Evolutionary conservation across 2,329 filamentous ascomycete genomes (phyloP).

Genomic region (Lecanicillium sp.): DNA sequence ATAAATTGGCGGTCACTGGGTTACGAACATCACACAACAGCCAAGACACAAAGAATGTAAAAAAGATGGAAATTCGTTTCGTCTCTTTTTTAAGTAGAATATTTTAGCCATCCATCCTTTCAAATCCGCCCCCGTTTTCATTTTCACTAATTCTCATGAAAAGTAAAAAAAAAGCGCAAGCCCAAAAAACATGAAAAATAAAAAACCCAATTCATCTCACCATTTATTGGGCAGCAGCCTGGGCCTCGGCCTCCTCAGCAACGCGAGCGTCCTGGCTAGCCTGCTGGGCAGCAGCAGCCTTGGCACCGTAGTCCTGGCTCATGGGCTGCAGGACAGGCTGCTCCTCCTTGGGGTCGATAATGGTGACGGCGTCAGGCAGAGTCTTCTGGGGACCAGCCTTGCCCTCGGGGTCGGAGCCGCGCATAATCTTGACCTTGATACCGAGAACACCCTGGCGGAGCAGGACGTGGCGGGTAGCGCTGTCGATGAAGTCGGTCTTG

Average conservation of each 20-base stretch:
- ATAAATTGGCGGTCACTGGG: too few species aligned
- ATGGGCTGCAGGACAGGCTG: slow-evolving; percentile 87
- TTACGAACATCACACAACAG: too few species aligned
- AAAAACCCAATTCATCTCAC: slow-evolving; percentile 4
- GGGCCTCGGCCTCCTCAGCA: slow-evolving; percentile 52
- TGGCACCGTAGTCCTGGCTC: slow-evolving; percentile 97
- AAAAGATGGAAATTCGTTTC: too few species aligned
- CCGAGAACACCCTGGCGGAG: slow-evolving; percentile 99
- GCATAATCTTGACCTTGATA: slow-evolving; percentile 99
- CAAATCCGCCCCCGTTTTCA: too few species aligned
- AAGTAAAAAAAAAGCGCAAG: neutral
- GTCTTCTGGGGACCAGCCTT: slow-evolving; percentile 97
- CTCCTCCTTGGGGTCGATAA: slow-evolving; percentile 99
- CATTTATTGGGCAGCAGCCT: slow-evolving; percentile 34
- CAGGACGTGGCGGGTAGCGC: slow-evolving; percentile 96
- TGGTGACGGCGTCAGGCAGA: slow-evolving; percentile 95
- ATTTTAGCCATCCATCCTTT: too few species aligned
- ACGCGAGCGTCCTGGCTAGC: slow-evolving; percentile 53
- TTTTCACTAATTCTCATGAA: too few species aligned
- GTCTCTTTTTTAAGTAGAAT: too few species aligned
- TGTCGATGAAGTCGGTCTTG: slow-evolving; percentile 99
- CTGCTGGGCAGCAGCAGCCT: slow-evolving; percentile 60
- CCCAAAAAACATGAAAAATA: neutral
- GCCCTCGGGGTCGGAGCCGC: slow-evolving; percentile 97
- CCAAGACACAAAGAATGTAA: too few species aligned